Percentiles rank a stretch among this genome's conserved stretches.
phyloP scores from a whole-genome alignment of 2,329 filamentous ascomycete genomes.

The Sporothrix dimorphospora region DNA sequence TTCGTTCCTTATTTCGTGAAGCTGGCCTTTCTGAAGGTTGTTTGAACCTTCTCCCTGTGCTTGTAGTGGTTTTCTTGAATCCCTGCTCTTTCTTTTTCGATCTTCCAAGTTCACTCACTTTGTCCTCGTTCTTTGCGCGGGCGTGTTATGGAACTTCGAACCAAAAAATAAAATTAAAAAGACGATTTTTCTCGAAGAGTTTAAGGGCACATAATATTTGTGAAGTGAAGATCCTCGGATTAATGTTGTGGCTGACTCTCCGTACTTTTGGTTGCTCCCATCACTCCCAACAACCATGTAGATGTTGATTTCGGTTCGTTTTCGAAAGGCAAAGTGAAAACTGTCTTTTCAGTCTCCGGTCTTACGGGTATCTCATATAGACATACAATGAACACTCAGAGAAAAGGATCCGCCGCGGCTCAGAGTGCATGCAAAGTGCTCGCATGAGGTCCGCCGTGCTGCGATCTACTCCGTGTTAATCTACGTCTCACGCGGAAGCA shows the following conservation, averaged over 20 bases:
- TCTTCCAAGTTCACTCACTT: background rate
- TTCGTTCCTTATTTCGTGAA: no score
- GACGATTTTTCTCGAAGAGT: no score
- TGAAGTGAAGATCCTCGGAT: background rate
- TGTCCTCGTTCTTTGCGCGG: background rate
- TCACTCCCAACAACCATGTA: background rate
- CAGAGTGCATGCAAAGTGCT: background rate
- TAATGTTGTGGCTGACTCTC: background rate
- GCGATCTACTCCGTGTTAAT: conserved; percentile 14
- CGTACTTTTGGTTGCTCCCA: background rate
- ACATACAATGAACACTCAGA: background rate
- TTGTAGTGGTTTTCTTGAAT: no score
- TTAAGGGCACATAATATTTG: background rate
- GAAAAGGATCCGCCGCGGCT: conserved; percentile 5
- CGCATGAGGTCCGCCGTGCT: conserved; percentile 10
- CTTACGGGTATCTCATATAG: conserved; percentile 7
- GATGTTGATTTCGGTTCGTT: no score
- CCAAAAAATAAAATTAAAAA: no score
- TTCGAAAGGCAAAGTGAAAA: background rate
- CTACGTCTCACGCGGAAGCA: background rate
- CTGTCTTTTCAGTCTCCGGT: conserved; percentile 9
- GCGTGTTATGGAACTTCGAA: background rate
- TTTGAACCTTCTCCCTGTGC: background rate
- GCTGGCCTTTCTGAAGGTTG: background rate
- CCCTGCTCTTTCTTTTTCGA: background rate